These are phyloP conservation scores for Zelonia costaricensis DNA, from an alignment of 208 protist genomes.

Conservation along the genomic window DNA sequence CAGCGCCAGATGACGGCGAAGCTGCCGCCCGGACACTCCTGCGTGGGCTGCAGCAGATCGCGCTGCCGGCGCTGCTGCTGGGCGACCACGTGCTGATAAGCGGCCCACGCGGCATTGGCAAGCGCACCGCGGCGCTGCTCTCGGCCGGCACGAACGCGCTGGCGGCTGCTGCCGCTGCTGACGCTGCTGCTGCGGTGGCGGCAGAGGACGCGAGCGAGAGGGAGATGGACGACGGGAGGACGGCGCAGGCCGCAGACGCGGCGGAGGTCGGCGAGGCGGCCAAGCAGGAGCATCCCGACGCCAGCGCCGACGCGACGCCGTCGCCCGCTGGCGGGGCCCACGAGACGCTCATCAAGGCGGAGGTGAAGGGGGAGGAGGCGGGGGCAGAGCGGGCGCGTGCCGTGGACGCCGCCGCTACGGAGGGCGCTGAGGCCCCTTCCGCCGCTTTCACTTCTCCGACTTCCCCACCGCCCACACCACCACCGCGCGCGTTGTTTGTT, in stretches of 20 bases:
- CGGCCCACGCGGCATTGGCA: conserved; percentile 58
- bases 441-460: background rate
- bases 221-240: background rate
- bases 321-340: too few relatives aligned
- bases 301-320: too few relatives aligned
- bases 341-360: background rate
- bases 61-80: conserved; percentile 57
- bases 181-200: background rate
- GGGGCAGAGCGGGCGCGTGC: background rate
- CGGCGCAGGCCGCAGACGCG: background rate
- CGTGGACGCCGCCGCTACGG: background rate
- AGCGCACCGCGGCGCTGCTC: conserved; percentile 53
- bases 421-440: background rate
- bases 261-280: background rate
- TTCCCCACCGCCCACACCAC: background rate
- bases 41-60: conserved; percentile 56
- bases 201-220: background rate
- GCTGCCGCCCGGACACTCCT: conserved; percentile 11
- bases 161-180: background rate
- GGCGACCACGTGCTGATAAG: conserved; percentile 68
- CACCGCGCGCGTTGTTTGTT: conserved; percentile 54
- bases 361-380: background rate
- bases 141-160: conserved; percentile 32
- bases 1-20: background rate
- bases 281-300: too few relatives aligned